phyloP scores from a whole-genome alignment of 2,329 filamentous ascomycete species.

The Gnomoniopsis smithogilvyi region DNA sequence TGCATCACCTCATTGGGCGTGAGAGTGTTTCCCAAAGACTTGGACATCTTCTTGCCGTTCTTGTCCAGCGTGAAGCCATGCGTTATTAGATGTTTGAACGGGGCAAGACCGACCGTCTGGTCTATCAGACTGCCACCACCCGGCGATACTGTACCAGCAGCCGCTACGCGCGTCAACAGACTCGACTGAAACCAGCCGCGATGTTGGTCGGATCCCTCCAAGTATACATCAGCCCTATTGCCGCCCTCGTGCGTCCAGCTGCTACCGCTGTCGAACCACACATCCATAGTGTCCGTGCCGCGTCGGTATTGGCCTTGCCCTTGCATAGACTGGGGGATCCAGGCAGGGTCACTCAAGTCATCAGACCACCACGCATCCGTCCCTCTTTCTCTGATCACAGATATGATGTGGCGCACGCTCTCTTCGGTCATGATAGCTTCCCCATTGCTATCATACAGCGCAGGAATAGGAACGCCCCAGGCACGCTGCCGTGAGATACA shows the following conservation, averaged over 20 bases:
- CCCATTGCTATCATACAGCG: conserved; percentile 71
- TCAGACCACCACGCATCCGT: conserved; percentile 97
- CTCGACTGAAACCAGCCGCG: conserved; percentile 99
- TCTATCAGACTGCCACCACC: conserved; percentile 27
- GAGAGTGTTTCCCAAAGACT: conserved; percentile 88
- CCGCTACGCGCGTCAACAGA: conserved; percentile 78
- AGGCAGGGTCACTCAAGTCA: conserved; percentile 67
- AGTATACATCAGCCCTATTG: conserved; percentile 74
- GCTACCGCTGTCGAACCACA: conserved; percentile 98
- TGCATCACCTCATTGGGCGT: conserved; percentile 80
- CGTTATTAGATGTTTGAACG: conserved; percentile 87
- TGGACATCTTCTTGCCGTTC: conserved; percentile 97
- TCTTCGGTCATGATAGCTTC: conserved; percentile 76
- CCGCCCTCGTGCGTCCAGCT: conserved; percentile 69
- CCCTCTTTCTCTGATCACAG: conserved; percentile 70
- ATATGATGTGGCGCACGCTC: conserved; percentile 81
- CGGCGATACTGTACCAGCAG: conserved; percentile 40
- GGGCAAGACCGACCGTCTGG: conserved; percentile 46
- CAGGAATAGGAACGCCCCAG: conserved; percentile 96
- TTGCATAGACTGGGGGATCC: conserved; percentile 66
- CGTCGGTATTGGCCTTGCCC: conserved; percentile 59
- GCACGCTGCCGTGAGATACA: conserved; percentile 94
- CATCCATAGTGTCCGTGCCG: conserved; percentile 95
- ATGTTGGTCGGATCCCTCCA: conserved; percentile 95
- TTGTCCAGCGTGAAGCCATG: conserved; percentile 93